Percentiles rank a stretch among this genome's conserved stretches.
phyloP scores from a whole-genome alignment of 768 basidiomycete species.

The Termitomyces titanicus region DNA sequence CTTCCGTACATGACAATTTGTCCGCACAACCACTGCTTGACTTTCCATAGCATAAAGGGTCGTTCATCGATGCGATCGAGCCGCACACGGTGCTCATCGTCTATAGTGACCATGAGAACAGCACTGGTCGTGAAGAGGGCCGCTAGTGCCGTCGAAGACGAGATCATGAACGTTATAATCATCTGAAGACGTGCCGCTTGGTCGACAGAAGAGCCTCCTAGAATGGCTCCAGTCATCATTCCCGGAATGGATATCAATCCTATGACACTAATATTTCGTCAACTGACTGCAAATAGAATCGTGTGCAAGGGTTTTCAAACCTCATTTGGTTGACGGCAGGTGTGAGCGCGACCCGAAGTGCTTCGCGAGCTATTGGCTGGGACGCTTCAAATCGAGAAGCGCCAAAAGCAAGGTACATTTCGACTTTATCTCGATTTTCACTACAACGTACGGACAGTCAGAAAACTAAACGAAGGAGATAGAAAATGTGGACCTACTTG shows the following conservation, averaged over 20 bases:
- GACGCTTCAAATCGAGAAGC: slow-evolving; percentile 82
- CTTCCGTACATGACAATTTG: no score
- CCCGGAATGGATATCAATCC: slow-evolving; percentile 78
- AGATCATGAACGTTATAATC: slow-evolving; percentile 94
- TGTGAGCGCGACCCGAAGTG: slow-evolving; percentile 72
- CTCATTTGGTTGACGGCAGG: slow-evolving; percentile 88
- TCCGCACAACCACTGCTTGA: no score
- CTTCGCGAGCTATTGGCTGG: slow-evolving; percentile 71
- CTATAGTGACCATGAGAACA: slow-evolving; percentile 60
- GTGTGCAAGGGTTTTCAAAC: slow-evolving; percentile 28
- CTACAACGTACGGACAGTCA: slow-evolving; percentile 29
- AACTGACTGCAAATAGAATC: background rate
- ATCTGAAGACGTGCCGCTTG: slow-evolving; percentile 86
- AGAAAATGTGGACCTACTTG: no score
- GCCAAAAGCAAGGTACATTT: slow-evolving; percentile 83
- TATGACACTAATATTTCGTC: slow-evolving; percentile 43
- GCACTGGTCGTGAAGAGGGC: slow-evolving; percentile 61
- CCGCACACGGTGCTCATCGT: slow-evolving; percentile 61
- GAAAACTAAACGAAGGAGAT: no score
- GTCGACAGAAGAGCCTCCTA: slow-evolving; percentile 79
- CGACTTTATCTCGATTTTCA: slow-evolving; percentile 82
- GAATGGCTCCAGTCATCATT: slow-evolving; percentile 91
- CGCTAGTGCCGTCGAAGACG: slow-evolving; percentile 69
- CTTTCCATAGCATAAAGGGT: no score
- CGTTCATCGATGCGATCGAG: slow-evolving; percentile 45